These are phyloP conservation scores for Guillardia theta DNA, from an alignment of 78 protist genomes.

Conservation along the genomic window DNA sequence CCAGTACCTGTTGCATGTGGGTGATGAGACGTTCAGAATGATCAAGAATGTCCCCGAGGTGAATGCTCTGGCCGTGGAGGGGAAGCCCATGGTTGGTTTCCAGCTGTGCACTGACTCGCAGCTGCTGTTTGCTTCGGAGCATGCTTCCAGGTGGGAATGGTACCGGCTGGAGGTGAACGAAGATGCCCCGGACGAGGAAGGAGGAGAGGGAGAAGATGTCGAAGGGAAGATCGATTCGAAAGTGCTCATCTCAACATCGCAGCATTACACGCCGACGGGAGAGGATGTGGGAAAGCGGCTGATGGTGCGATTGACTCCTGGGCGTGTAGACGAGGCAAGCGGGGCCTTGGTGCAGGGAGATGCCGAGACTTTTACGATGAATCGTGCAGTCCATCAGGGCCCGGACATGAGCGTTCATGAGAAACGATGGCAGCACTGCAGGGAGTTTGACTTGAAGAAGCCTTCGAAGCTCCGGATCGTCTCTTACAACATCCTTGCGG, in stretches of 20 bases:
- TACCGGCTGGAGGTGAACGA: not conserved
- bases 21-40: not conserved
- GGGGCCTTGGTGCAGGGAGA: not conserved
- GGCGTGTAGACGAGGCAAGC: not conserved
- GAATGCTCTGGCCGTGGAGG: not conserved
- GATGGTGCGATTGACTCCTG: not conserved
- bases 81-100: no score
- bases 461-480: not conserved
- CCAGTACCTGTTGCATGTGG: not conserved
- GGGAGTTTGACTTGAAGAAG: no score
- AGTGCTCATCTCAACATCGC: not conserved
- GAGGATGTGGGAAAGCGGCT: not conserved
- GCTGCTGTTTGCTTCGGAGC: no score
- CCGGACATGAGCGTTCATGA: not conserved
- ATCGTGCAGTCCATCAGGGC: not conserved
- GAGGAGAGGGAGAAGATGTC: not conserved
- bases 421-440: not conserved
- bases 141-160: not conserved
- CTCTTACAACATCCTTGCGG: not conserved
- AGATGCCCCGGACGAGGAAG: not conserved
- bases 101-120: no score
- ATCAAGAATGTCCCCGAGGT: not conserved
- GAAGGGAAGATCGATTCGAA: not conserved
- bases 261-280: not conserved
- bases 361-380: not conserved